phyloP scores from a whole-genome alignment of 495 filamentous ascomycete species.

The Penicillium crystallinum region DNA sequence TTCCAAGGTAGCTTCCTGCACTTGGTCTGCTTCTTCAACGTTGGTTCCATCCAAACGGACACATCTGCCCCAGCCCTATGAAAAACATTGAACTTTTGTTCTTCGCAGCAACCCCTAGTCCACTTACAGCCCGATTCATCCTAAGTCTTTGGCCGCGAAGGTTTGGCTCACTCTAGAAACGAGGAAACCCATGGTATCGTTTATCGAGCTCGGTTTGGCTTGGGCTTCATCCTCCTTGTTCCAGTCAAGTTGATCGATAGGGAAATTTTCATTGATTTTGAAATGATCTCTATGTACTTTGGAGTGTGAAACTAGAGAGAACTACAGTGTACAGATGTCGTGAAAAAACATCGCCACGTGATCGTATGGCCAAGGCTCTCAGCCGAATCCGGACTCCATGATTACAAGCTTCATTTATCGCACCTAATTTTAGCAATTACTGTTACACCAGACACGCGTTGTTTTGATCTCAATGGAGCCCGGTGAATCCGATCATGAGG shows the following conservation, averaged over 20 bases:
- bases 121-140: neutral
- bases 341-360: slow-evolving; percentile 5
- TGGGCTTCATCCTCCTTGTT: neutral
- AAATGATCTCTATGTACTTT: no score
- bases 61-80: neutral
- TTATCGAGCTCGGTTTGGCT: neutral
- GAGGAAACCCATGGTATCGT: neutral
- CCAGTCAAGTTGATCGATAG: no score
- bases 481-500: slow-evolving; percentile 32
- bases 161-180: neutral
- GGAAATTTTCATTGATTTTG: no score
- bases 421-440: neutral
- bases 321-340: no score
- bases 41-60: neutral
- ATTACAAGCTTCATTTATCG: neutral
- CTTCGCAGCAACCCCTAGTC: neutral
- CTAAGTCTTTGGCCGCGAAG: neutral
- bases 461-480: slow-evolving; percentile 24
- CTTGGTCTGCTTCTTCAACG: no score
- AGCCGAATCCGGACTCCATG: neutral
- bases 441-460: neutral
- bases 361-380: neutral
- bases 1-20: neutral
- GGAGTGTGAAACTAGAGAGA: no score
- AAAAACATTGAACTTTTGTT: neutral